Evolutionary conservation across 1,284 basidiomycete genomes (phyloP), one percentile per base, ranked within the genome.

Genomic region (Cerioporus squamosus): DNA sequence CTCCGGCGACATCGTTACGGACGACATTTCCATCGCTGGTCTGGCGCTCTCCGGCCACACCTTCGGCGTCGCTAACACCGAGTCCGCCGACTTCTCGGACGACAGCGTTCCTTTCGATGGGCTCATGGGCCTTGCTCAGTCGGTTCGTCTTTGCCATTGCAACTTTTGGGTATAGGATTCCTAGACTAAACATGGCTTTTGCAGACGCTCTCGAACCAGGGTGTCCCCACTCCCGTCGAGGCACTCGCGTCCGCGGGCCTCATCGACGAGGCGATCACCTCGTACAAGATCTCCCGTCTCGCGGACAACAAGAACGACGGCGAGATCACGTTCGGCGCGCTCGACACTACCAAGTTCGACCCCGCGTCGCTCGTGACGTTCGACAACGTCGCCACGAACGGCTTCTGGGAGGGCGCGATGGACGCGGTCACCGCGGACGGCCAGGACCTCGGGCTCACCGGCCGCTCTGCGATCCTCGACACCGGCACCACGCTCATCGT

Each of bases 111-210:
- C 85, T 0, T 93, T 94, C 65, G 93, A 95, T 72, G 88, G 94
- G 46, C 75, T 96, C 61, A 88, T 97, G 91, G 90, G 93, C 59
- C 80, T 94, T 64, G 91, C 91, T 46, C 84, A 84, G 76, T 88
- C 85, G 65, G 82, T 88, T 69, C 77, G 20, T 38, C 57, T 29
- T 29, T 29, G 26, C 26, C 15, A 15, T 24, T 51, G 15, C 12
- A 29, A 29, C 20, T 18, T 31, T 10, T n/a, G n/a, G n/a, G n/a
- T n/a, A 36, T 10, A 10, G 33, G 6, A 7, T 26, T 5, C 15
- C 17, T 5, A 7, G 20, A 15, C 22, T 42, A 23, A 48, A 18
- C 22, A 24, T 52, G 59, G n/a, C 59, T 39, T 24, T 12, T 36
- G 3, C 48, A 88, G 81, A 76, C 71, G 22, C 77, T 94, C 53